Conservation (phyloP, 2,329 filamentous ascomycete genomes). For the Colletotrichum costaricense region DNA sequence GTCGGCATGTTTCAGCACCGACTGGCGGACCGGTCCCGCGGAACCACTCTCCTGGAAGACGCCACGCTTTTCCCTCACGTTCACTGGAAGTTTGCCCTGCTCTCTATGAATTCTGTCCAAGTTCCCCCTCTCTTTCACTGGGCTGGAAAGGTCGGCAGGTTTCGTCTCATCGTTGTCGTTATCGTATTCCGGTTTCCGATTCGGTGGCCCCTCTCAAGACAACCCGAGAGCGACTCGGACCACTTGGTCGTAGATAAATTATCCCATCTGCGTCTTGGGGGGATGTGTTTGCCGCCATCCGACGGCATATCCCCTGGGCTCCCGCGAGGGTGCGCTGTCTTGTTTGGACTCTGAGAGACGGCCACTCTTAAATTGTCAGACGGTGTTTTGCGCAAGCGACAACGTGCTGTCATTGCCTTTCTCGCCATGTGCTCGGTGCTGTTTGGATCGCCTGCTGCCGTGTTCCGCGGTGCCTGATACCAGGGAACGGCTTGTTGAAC, state of each 20-base stretch:
- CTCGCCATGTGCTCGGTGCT: background rate
- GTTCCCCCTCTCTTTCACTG: background rate
- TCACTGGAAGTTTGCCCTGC: slow-evolving; percentile 17
- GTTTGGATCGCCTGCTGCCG: background rate
- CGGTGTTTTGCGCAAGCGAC: background rate
- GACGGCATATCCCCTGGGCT: slow-evolving; percentile 6
- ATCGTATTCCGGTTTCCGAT: background rate
- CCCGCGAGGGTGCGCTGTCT: slow-evolving; percentile 20
- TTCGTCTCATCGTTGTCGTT: slow-evolving; percentile 6
- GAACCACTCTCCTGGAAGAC: slow-evolving; percentile 19
- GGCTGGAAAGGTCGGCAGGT: slow-evolving; percentile 3
- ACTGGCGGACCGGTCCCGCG: slow-evolving; percentile 27
- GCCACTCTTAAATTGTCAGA: background rate
- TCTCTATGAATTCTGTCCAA: background rate
- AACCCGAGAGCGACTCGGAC: background rate
- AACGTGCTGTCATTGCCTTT: background rate
- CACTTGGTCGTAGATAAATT: background rate
- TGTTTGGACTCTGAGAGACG: background rate
- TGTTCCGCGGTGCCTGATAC: slow-evolving; percentile 10
- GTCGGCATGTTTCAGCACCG: slow-evolving; percentile 28
- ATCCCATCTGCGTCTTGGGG: slow-evolving; percentile 12
- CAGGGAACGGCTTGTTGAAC: background rate
- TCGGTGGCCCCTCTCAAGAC: slow-evolving; percentile 5
- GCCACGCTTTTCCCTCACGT: background rate
- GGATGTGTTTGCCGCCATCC: slow-evolving; percentile 19